Evolutionary conservation across 345 rosid species (phyloP).

Genomic region (Eucalyptus cloeziana): DNA sequence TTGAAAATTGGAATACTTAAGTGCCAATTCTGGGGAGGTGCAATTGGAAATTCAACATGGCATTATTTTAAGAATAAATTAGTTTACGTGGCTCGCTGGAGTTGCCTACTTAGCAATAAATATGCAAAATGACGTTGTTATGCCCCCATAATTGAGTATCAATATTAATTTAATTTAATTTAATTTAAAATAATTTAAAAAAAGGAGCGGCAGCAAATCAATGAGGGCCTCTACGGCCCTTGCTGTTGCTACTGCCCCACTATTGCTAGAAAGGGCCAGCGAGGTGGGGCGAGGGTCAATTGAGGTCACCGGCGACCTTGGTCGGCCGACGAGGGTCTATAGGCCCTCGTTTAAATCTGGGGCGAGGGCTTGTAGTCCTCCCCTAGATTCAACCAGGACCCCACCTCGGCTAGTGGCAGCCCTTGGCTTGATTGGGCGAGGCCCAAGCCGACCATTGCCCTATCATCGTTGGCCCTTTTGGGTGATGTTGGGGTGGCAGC

Average conservation of each 20-base stretch:
- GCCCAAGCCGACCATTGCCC: accelerated
- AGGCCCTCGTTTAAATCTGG: accelerated
- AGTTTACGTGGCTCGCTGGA: too few species aligned
- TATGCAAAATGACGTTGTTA: accelerated
- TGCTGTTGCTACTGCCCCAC: accelerated
- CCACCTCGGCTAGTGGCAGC: accelerated
- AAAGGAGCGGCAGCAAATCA: accelerated
- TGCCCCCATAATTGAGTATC: too few species aligned
- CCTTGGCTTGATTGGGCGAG: too few species aligned
- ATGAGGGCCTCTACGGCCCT: accelerated
- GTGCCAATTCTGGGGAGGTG: accelerated
- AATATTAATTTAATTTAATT: too few species aligned
- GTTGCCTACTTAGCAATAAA: too few species aligned
- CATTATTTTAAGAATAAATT: too few species aligned
- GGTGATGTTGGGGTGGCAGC: too few species aligned
- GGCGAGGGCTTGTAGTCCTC: accelerated
- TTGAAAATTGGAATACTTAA: too few species aligned
- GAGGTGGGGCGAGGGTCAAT: too few species aligned
- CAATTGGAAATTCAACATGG: accelerated
- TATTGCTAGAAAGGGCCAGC: accelerated
- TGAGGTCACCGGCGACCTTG: accelerated
- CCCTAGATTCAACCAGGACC: too few species aligned
- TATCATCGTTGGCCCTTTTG: accelerated
- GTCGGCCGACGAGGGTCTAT: accelerated
- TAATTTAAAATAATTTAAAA: too few species aligned